Percentiles rank a stretch among this genome's conserved stretches.
These are phyloP conservation scores for Arthrocladium fulminans DNA, from an alignment of 2,329 filamentous ascomycete species.

Conservation along the genomic window DNA sequence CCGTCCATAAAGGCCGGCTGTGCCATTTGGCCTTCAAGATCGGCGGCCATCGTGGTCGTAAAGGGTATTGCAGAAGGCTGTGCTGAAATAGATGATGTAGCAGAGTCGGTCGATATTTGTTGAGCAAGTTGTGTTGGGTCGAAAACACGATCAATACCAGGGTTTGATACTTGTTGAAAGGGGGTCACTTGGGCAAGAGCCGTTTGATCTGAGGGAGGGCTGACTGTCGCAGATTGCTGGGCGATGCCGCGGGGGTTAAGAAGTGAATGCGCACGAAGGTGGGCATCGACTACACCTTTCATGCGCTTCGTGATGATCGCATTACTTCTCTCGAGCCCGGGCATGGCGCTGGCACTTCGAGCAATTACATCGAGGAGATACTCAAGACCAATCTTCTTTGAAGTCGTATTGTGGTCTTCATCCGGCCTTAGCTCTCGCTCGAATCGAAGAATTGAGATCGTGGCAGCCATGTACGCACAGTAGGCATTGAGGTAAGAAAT, in stretches of 20 bases:
- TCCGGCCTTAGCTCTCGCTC: conserved; percentile 18
- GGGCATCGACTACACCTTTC: conserved; percentile 20
- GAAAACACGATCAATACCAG: conserved; percentile 10
- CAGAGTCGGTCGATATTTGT: conserved; percentile 6
- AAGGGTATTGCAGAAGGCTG: background rate
- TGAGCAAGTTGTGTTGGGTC: conserved; percentile 9
- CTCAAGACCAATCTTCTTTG: conserved; percentile 16
- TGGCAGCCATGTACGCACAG: conserved; percentile 24
- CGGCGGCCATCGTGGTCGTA: background rate
- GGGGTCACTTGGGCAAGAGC: conserved; percentile 17
- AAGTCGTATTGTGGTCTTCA: conserved; percentile 16
- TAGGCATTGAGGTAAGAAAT: conserved; percentile 25
- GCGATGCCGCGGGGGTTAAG: conserved; percentile 2
- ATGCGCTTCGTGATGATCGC: conserved; percentile 24
- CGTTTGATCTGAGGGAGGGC: conserved; percentile 13
- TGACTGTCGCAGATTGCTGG: background rate
- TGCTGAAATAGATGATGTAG: background rate
- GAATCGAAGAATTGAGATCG: conserved; percentile 23
- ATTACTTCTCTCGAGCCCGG: conserved; percentile 22
- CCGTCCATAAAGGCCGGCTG: conserved; percentile 12
- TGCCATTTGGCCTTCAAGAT: conserved; percentile 6
- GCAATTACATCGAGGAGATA: conserved; percentile 23
- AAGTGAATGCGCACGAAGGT: conserved; percentile 1
- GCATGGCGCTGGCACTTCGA: conserved; percentile 21
- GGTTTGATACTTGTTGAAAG: conserved; percentile 19